phyloP scores from a whole-genome alignment of 1,139 yeast species.

The Hyphopichia buzzinii region DNA sequence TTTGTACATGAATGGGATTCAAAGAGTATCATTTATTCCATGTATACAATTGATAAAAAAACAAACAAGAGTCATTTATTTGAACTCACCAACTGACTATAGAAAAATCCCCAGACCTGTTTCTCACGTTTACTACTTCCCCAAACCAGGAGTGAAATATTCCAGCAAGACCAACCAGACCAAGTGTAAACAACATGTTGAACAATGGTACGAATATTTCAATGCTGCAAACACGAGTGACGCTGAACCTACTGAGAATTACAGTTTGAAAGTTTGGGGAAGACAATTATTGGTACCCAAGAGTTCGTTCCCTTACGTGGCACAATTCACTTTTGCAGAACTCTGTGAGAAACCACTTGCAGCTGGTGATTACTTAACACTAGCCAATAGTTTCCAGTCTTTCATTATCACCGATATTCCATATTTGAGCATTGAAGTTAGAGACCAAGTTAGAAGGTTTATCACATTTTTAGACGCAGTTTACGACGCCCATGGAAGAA shows the following conservation, averaged over 20 bases:
- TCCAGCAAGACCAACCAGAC: constrained; percentile 48
- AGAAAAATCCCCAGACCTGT: constrained; percentile 83
- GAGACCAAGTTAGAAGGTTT: constrained; percentile 85
- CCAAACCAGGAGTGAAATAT: constrained; percentile 62
- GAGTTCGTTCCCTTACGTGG: constrained; percentile 76
- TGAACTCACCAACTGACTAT: constrained; percentile 92
- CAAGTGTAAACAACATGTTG: constrained; percentile 62
- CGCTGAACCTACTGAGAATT: constrained; percentile 31
- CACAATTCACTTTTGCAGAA: constrained; percentile 83
- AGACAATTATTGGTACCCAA: constrained; percentile 72
- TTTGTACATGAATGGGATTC: constrained; percentile 88
- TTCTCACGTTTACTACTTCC: constrained; percentile 76
- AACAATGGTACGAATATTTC: constrained; percentile 78
- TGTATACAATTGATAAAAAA: constrained; percentile 78
- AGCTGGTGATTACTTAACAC: constrained; percentile 91
- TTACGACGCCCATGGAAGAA: constrained; percentile 81
- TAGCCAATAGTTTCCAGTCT: constrained; percentile 75
- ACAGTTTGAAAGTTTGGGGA: constrained; percentile 77
- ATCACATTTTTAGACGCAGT: constrained; percentile 94
- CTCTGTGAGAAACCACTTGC: constrained; percentile 84
- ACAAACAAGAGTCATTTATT: constrained; percentile 71
- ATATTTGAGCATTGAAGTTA: constrained; percentile 66
- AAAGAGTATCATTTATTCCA: constrained; percentile 86
- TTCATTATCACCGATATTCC: constrained; percentile 92
- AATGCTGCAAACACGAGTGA: constrained; percentile 47